Base-by-base conservation (phyloP, 1,139 yeast species). In the Spathaspora jeffriesii region DNA sequence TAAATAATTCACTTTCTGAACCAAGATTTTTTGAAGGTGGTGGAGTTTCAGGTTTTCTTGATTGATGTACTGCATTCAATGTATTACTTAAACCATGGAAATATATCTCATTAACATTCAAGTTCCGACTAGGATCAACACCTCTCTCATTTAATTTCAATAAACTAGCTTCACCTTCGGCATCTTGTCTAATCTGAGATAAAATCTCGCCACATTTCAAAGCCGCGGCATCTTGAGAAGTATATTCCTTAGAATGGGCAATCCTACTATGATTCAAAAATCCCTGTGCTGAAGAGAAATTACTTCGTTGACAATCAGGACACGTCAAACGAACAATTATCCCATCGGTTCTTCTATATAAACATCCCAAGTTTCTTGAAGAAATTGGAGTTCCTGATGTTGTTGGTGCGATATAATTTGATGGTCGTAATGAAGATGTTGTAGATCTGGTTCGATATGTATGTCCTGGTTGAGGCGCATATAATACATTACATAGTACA, bases 231-330 rank as follows among this genome's bases (percentile, higher is more conserved):
- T 86, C 92, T 58, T 86, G 93, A 7, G 87, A 82, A 5, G 85
- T 78, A 54, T 80, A 86, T 50, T 85, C 90, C 49, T 78, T 79
- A n/a, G 81, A 70, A 61, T 88, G 96, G 4, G 92, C 88, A 23
- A 85, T 78, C 52, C 95, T 69, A 52, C 87, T 79, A 61, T 88
- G 96, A 60, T 86, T 88, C 38, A 87, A 73, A 52, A 88, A 86
- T 21, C 95, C 95, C 61, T 88, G 95, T 0, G 91, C 89, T 13
- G 88, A 81, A 7, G 88, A 82, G 60, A 88, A 88, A 52, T 86
- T 87, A 44, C 82, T 77, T 47, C 93, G 68, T 14, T 73, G 77
- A 63, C 96, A 88, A 47, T 76, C 79, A 0, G 85, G 82, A 61
- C 96, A 88, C 7, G 82, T 82, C 22, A 88, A 71, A 46, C 83